Conservation (phyloP, 495 filamentous ascomycete species). For the Tuber magnatum region DNA sequence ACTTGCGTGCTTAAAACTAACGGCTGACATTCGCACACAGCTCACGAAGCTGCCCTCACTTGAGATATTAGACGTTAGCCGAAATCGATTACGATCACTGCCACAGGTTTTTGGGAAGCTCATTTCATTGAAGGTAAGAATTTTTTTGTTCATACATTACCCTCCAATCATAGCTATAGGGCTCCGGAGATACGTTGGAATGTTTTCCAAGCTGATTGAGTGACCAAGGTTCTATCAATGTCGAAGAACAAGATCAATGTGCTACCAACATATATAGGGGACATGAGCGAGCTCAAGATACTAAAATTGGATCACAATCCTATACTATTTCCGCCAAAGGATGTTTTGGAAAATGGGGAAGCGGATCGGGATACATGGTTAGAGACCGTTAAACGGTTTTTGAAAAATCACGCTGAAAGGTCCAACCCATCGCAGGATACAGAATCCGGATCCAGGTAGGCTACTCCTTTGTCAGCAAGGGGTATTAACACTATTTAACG, state of each 20-base stretch:
- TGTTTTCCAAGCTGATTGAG: conserved; percentile 8
- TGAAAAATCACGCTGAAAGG: conserved; percentile 57
- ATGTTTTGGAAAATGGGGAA: conserved; percentile 47
- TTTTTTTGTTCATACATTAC: conserved; percentile 18
- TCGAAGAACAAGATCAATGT: conserved; percentile 78
- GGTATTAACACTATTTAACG: conserved; percentile 22
- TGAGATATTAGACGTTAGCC: conserved; percentile 85
- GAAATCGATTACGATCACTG: conserved; percentile 69
- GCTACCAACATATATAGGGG: conserved; percentile 72
- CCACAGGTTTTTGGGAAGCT: conserved; percentile 74
- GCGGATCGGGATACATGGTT: conserved; percentile 35
- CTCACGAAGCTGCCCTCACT: conserved; percentile 66
- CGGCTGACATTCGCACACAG: conserved; percentile 39
- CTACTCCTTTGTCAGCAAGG: conserved; percentile 19
- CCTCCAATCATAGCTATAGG: conserved; percentile 1
- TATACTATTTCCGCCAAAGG: conserved; percentile 59
- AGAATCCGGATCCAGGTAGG: conserved; percentile 60
- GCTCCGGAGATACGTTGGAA: neutral
- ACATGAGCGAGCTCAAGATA: conserved; percentile 80
- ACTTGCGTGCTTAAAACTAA: conserved; percentile 12
- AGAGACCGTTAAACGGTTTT: conserved; percentile 63
- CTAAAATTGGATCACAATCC: conserved; percentile 84
- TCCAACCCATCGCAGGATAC: conserved; percentile 49
- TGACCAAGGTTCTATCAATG: conserved; percentile 59
- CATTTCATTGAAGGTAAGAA: conserved; percentile 48